Base-by-base conservation (phyloP, 179 eudicot genomes). In the Amaranthus tricolor region DNA sequence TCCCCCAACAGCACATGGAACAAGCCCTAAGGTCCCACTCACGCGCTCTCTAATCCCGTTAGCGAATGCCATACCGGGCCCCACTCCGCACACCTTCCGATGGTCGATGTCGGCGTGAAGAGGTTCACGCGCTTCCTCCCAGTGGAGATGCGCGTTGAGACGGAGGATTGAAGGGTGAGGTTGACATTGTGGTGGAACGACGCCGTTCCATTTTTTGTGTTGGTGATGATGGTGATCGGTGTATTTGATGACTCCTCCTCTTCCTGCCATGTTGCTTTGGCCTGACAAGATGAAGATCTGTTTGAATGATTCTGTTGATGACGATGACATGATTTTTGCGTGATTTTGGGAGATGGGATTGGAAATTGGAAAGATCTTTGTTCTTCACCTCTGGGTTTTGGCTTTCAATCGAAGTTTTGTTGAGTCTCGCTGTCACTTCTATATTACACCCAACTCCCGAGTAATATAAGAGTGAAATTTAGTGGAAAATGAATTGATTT, bases 181-280 rank as follows among this genome's bases (percentile, higher is more conserved):
- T 47, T 55, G 40, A 83, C 88, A 91, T 21, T 88, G 84, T 4
- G 86, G 84, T 6, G 98, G 98, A 48, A 91, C 83, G 56, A 88
- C 78, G 74, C 86, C 81, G 89, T 93, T 86, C 93, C 90, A 91
- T 76, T 72, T 53, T 20, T 53, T 57, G 61, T 68, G 86, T 51
- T 73, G 77, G 80, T 88, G 76, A 57, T 48, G 71, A 60, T 77
- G 74, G 62, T 59, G 74, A 47, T 80, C 75, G 58, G 55, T 52
- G 67, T 59, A 77, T 47, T 51, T 45, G 14, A 65, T 63, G 1
- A 93, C 83, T 45, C 98, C 97, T 72, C 98, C 98, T 6, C 94
- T 82, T 54, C 98, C 97, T n/a, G 96, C 77, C 98, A 94, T 94
- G 92, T 94, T 94, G 91, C 94, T 90, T 71, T 94, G 98, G 43